Conservation (phyloP, 768 basidiomycete genomes). For the Suillus subalutaceus region DNA sequence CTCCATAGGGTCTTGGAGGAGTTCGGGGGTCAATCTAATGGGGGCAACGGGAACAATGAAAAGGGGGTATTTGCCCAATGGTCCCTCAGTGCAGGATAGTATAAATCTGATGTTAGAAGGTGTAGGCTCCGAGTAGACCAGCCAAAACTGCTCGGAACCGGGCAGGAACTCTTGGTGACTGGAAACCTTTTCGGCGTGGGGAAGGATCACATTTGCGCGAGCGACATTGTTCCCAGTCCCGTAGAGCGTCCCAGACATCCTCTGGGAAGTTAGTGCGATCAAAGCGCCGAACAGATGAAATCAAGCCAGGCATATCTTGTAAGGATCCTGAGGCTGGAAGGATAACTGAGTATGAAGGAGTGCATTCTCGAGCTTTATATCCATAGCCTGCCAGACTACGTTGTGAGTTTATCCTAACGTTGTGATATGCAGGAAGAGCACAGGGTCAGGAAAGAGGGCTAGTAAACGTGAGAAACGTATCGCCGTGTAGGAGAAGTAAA, state of each 20-base stretch:
- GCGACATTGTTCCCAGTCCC: slow-evolving; percentile 26
- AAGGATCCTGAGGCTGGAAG: slow-evolving; percentile 22
- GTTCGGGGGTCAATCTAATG: slow-evolving; percentile 27
- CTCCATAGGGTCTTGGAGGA: slow-evolving; percentile 41
- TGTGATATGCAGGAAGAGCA: neutral
- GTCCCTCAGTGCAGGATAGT: slow-evolving; percentile 49
- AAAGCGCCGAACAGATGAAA: slow-evolving; percentile 12
- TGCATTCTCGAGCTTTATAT: slow-evolving; percentile 1
- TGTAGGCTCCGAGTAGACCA: slow-evolving; percentile 45
- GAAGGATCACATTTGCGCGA: slow-evolving; percentile 52
- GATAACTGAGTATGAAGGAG: slow-evolving; percentile 12
- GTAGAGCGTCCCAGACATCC: slow-evolving; percentile 34
- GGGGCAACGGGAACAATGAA: slow-evolving; percentile 47
- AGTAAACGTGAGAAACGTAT: slow-evolving; percentile 1
- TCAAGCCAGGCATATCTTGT: slow-evolving; percentile 21
- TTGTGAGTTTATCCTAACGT: neutral
- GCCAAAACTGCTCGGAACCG: slow-evolving; percentile 44
- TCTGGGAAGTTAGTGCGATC: slow-evolving; percentile 23
- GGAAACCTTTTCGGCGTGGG: slow-evolving; percentile 49
- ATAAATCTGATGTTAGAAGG: slow-evolving; percentile 43
- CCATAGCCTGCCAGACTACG: neutral
- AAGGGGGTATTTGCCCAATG: slow-evolving; percentile 51
- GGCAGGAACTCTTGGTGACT: slow-evolving; percentile 28
- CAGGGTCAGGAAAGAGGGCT: neutral
- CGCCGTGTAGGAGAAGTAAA: too few species aligned